Evolutionary conservation across 371 early-diverging fungal genomes (phyloP).

Genomic region (Conidiobolus coronatus): DNA sequence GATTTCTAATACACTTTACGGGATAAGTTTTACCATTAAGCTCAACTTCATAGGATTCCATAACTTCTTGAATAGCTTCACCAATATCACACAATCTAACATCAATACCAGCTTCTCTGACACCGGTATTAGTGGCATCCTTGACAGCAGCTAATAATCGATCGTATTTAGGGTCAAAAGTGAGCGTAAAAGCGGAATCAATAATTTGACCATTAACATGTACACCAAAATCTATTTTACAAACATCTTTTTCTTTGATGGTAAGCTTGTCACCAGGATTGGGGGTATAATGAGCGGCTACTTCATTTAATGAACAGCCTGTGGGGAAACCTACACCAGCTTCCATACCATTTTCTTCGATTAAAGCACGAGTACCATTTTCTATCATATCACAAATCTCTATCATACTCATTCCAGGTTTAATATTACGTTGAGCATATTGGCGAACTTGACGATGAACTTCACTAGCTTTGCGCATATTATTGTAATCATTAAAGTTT

Average conservation of each 20-base stretch:
- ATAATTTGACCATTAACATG: constrained; percentile 94
- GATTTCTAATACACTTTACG: constrained; percentile 88
- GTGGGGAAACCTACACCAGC: constrained; percentile 97
- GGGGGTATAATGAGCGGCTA: constrained; percentile 99
- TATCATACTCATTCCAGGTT: constrained; percentile 95
- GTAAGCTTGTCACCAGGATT: constrained; percentile 92
- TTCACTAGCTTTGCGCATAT: constrained; percentile 76
- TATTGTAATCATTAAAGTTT: constrained; percentile 39
- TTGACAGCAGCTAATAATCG: constrained; percentile 73
- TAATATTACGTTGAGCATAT: constrained; percentile 60
- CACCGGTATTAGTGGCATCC: constrained; percentile 96
- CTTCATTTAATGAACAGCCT: constrained; percentile 89
- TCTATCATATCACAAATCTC: constrained; percentile 89
- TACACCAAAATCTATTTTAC: constrained; percentile 98
- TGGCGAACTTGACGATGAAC: constrained; percentile 79
- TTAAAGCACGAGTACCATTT: constrained; percentile 79
- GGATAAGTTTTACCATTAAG: constrained; percentile 85
- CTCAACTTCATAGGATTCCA: constrained; percentile 96
- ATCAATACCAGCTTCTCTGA: constrained; percentile 92
- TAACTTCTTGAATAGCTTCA: constrained; percentile 92
- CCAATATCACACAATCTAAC: constrained; percentile 94
- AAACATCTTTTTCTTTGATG: constrained; percentile 78
- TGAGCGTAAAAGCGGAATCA: constrained; percentile 95
- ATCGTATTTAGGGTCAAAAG: constrained; percentile 87
- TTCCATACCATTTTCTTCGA: constrained; percentile 78